Conservation (phyloP, 192 early-diverging fungal species). For the Diversispora epigaea region DNA sequence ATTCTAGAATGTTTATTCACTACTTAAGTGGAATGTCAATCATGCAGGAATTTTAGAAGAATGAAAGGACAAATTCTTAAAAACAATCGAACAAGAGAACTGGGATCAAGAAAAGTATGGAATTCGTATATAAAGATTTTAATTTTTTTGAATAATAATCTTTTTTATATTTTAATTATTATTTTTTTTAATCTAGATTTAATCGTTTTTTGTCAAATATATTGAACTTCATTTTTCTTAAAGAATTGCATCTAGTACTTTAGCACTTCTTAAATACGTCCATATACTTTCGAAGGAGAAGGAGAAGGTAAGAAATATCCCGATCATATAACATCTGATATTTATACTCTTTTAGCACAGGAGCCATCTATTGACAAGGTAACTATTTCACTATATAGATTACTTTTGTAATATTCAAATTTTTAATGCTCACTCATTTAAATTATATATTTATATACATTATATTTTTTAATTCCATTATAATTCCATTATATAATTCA, state of each 20-base stretch:
- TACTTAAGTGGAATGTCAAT: slow-evolving; percentile 27
- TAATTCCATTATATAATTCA: too few species aligned
- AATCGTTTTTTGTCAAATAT: slow-evolving; percentile 7
- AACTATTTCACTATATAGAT: too few species aligned
- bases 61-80: neutral
- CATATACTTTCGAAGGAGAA: too few species aligned
- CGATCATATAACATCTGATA: neutral
- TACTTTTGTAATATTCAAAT: neutral
- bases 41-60: slow-evolving; percentile 12
- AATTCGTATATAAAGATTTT: neutral
- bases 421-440: neutral
- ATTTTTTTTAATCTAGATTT: neutral
- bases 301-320: slow-evolving; percentile 27
- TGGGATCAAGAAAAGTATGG: slow-evolving; percentile 22
- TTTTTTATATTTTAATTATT: neutral
- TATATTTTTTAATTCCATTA: too few species aligned
- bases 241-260: neutral
- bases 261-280: slow-evolving; percentile 14
- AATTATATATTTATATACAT: too few species aligned
- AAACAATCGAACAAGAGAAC: neutral
- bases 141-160: neutral
- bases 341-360: neutral
- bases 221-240: neutral
- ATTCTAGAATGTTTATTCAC: slow-evolving; percentile 17
- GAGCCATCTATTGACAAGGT: slow-evolving; percentile 5